These are phyloP conservation scores for Phytophthora syringae DNA, from an alignment of 352 stramenopile species.

Conservation along the genomic window DNA sequence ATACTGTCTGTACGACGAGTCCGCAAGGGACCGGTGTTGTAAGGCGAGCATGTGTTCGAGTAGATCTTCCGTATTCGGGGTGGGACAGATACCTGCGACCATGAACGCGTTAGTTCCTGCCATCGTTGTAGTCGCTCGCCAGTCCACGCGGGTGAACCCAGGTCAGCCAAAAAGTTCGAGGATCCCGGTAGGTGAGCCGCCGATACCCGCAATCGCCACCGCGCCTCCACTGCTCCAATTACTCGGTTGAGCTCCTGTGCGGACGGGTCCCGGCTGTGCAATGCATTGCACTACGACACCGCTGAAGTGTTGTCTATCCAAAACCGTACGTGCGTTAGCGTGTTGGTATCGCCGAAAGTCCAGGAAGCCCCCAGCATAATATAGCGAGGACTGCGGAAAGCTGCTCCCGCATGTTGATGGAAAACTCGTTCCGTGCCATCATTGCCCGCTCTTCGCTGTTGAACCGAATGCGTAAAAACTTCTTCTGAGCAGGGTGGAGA, in stretches of 20 bases:
- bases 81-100: background rate
- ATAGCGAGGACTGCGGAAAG: background rate
- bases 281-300: conserved; percentile 12
- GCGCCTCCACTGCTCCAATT: background rate
- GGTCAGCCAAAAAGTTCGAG: background rate
- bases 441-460: background rate
- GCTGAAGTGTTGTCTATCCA: conserved; percentile 14
- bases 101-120: background rate
- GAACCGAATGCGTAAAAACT: conserved; percentile 4
- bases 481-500: background rate
- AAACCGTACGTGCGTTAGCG: background rate
- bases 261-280: background rate
- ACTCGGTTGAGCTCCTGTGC: background rate
- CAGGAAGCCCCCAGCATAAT: conserved; percentile 1
- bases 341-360: background rate
- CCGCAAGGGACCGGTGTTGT: background rate
- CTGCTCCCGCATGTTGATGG: conserved; percentile 14
- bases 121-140: background rate
- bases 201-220: background rate
- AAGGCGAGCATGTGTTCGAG: background rate
- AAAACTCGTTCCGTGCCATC: background rate
- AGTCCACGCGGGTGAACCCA: conserved; percentile 1
- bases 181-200: background rate
- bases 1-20: background rate
- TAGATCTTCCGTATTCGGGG: background rate